Evolutionary conservation across 2,329 filamentous ascomycete species (phyloP), one percentile per base, ranked within the genome.

Genomic region (Neonectria ditissima): DNA sequence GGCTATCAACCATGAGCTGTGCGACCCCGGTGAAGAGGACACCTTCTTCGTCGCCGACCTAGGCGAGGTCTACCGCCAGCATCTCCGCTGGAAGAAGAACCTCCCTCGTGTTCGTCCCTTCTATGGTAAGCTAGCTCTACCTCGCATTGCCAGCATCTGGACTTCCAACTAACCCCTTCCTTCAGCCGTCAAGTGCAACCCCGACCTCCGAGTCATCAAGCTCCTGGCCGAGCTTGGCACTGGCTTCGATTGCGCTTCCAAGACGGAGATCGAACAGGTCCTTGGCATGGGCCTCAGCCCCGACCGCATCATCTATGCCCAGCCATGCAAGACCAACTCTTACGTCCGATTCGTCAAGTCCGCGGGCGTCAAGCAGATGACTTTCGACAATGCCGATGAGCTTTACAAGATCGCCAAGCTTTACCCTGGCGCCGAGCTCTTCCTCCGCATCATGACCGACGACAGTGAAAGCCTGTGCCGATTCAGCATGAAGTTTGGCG

Each of bases 291-390:
- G 94, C 73, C 87, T 97, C 70, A 90, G 92, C 76, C 92, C 96
- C 13, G 88, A 90, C 70, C 94, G 95, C 79, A 97, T 99, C 84
- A 97, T 99, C 82, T 99, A 98, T 77, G 96, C 96, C 53, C 96
- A 99, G 83, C 96, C 96, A 59, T 98, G 96, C 92, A 99, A 99
- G 89, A 99, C 96, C 75, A 97, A 96, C 83, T 97, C 95, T 51
- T 98, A 97, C 80, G 87, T 99, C 67, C 93, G 94, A 76, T 97
- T 94, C 76, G 96, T 97, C 69, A 89, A 92, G 75, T 87, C 89
- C 77, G 85, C 90, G 70, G 92, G 91, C 71, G 96, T 99, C 78
- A 95, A 92, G 83, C 93, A 97, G 85, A 98, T 99, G 95, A 99
- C 96, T 2, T 98, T 99, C 77, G 96, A 99, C 87, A 99, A 99